phyloP scores from a whole-genome alignment of 257 asterid genomes.

The Jacaranda copaia region DNA sequence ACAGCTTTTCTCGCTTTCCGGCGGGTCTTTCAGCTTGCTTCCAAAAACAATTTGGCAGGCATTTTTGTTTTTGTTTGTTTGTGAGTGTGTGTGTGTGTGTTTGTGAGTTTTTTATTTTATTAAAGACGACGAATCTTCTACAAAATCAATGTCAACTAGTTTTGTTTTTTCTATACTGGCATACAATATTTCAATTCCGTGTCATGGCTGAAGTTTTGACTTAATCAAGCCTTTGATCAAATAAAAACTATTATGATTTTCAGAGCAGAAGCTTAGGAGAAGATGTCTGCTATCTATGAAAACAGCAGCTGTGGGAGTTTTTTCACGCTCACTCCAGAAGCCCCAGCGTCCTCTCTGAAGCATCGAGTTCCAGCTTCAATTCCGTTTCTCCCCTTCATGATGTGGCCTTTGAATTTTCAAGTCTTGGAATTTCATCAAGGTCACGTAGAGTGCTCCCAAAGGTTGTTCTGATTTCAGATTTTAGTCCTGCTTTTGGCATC shows the following conservation, averaged over 20 bases:
- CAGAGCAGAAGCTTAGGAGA: background rate
- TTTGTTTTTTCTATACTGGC: background rate
- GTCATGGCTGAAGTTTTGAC: background rate
- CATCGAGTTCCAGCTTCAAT: constrained; percentile 34
- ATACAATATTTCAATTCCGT: background rate
- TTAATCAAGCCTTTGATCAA: background rate
- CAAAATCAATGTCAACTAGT: background rate
- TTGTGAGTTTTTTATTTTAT: too few relatives aligned
- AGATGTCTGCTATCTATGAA: constrained; percentile 29
- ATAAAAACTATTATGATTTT: background rate
- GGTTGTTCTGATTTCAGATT: constrained; percentile 13
- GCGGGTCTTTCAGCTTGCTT: too few relatives aligned
- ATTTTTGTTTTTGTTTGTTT: too few relatives aligned
- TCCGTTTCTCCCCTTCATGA: constrained; percentile 14
- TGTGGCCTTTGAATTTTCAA: background rate
- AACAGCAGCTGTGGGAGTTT: constrained; percentile 28
- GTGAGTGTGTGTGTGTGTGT: too few relatives aligned
- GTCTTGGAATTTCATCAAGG: background rate
- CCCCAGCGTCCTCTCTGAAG: constrained; percentile 32
- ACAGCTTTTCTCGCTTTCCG: too few relatives aligned
- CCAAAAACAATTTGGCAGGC: too few relatives aligned
- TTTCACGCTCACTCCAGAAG: constrained; percentile 27
- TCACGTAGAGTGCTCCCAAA: background rate
- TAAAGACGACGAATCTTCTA: too few relatives aligned
- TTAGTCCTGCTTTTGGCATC: background rate